Base-by-base conservation (phyloP, 345 rosid genomes). In the Aquilaria malaccensis region DNA sequence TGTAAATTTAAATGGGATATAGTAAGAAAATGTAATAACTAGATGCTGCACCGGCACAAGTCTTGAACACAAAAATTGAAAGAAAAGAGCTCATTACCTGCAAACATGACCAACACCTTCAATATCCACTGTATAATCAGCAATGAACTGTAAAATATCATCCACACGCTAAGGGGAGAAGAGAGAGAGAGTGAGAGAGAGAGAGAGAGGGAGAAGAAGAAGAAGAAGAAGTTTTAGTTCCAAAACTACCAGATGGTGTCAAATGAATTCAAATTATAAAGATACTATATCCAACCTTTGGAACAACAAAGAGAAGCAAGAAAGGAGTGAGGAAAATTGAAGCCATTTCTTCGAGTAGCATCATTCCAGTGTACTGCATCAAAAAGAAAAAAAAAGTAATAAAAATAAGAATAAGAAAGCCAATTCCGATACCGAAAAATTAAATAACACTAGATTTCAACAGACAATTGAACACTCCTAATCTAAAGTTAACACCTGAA, bases 61-160 rank as follows among this genome's bases (percentile, higher is more conserved):
- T 12, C 43, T 51, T 22, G 29, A 58, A 30, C 51, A 58, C 47
- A 55, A 58, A 50, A 13, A 49, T 6, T 59, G 48, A 41, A 45
- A 64, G 11, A 48, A 75, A 52, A 58, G 50, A 55, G 22, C 29
- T 51, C 53, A 14, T 64, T 57, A 91, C 99, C 99, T 81, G 84
- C 99, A 95, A 67, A 95, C 96, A 65, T 91, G 83, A 69, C 99
- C 99, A 61, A 95, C 99, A 65, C 99, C 99, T 76, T 91, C 97
- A 61, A 95, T 72, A 60, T 88, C 73, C 66, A 86, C 86, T 3
- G 99, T 91, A 71, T 77, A 85, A 58, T 87, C 83, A n/a, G 70
- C 77, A 60, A 95, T 87, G 85, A 95, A 95, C 77, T 79, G 85
- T 77, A 95, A 79, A 61, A 95, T 95, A 69, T 81, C 98, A 70